A percentile compares a stretch with the other conserved stretches of the same genome.
These are phyloP conservation scores for Periconia macrospinosa DNA, from an alignment of 2,329 filamentous ascomycete genomes.

Conservation along the genomic window DNA sequence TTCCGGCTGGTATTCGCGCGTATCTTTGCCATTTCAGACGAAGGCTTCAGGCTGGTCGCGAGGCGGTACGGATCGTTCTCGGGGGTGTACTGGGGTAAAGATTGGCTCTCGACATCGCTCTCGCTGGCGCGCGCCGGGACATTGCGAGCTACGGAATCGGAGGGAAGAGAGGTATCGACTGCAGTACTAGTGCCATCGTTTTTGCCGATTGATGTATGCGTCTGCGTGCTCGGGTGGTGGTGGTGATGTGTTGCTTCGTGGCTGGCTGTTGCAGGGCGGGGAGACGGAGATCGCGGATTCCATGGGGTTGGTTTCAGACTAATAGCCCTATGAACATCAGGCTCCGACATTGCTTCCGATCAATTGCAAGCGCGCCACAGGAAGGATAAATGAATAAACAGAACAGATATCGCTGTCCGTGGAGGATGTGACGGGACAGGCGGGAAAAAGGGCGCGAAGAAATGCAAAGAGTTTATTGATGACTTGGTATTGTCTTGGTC, in stretches of 20 bases:
- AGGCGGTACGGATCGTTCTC: conserved; percentile 83
- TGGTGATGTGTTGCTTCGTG: conserved; percentile 19
- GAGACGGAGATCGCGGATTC: conserved; percentile 36
- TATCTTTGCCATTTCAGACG: conserved; percentile 74
- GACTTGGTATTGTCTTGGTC: not conserved
- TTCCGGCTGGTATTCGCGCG: conserved; percentile 80
- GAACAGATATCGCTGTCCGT: not conserved
- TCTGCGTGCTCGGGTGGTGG: conserved; percentile 14
- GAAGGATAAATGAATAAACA: not conserved
- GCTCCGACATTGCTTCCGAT: conserved; percentile 42
- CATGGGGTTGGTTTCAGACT: conserved; percentile 52
- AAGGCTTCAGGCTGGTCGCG: conserved; percentile 74
- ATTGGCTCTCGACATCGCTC: conserved; percentile 50
- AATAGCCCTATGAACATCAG: conserved; percentile 52
- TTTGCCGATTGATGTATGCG: conserved; percentile 16
- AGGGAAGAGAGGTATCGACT: conserved; percentile 34
- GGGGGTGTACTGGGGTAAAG: conserved; percentile 60
- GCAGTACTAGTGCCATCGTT: conserved; percentile 44
- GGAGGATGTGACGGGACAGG: not conserved
- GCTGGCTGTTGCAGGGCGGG: conserved; percentile 27
- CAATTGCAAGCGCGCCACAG: not conserved
- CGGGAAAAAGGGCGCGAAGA: not conserved
- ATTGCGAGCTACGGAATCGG: conserved; percentile 42
- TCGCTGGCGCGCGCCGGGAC: conserved; percentile 25
- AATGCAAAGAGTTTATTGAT: not conserved